These are phyloP conservation scores for Mucor sp. DNA, from an alignment of 371 early-diverging fungal genomes.

Conservation along the genomic window DNA sequence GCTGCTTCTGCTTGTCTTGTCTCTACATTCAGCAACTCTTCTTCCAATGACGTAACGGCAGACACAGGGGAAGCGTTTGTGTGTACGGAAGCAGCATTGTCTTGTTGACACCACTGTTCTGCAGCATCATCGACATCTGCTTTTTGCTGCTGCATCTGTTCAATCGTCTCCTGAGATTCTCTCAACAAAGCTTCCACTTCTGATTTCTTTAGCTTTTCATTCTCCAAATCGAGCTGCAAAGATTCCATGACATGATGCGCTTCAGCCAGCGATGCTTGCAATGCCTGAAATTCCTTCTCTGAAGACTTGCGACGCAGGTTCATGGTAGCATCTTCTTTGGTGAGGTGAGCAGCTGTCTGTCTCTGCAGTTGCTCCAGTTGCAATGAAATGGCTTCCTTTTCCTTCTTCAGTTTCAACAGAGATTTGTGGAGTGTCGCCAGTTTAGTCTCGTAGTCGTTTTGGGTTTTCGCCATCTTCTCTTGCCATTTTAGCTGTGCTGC, in stretches of 20 bases:
- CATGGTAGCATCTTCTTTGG: neutral
- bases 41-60: neutral
- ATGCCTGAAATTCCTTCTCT: slow-evolving; percentile 9
- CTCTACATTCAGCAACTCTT: neutral
- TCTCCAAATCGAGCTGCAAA: slow-evolving; percentile 29
- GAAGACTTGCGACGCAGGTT: slow-evolving; percentile 5
- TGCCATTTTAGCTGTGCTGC: slow-evolving; percentile 20
- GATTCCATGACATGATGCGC: slow-evolving; percentile 16
- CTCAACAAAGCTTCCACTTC: slow-evolving; percentile 47
- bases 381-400: slow-evolving; percentile 14
- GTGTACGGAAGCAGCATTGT: neutral
- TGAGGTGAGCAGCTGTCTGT: neutral
- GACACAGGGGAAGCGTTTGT: neutral
- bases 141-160: slow-evolving; percentile 24
- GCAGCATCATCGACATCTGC: neutral
- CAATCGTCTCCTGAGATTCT: slow-evolving; percentile 55
- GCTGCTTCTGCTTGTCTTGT: neutral
- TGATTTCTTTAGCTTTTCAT: slow-evolving; percentile 37
- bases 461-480: slow-evolving; percentile 12
- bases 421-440: slow-evolving; percentile 17
- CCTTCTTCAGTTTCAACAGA: slow-evolving; percentile 16
- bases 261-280: slow-evolving; percentile 21
- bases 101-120: slow-evolving; percentile 8
- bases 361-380: slow-evolving; percentile 7
- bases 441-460: slow-evolving; percentile 25